phyloP scores from a whole-genome alignment of 2,329 filamentous ascomycete species.

The Aspergillus fischeri region DNA sequence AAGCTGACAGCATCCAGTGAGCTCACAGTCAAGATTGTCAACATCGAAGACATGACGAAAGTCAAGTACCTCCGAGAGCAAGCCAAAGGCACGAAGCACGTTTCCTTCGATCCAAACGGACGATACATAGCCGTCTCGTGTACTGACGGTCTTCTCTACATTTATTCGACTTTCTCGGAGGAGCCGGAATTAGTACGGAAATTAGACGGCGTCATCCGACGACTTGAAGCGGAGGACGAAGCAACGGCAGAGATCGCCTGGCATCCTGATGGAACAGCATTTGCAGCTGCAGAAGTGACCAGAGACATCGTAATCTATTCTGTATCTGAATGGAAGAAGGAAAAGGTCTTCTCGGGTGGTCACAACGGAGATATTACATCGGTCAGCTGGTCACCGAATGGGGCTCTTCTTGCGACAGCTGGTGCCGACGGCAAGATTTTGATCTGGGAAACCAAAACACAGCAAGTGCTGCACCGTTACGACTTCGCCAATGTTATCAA shows the following conservation, averaged over 20 bases:
- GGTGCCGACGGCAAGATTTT: slow-evolving; percentile 47
- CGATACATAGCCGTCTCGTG: slow-evolving; percentile 74
- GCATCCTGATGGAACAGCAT: slow-evolving; percentile 92
- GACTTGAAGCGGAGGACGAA: slow-evolving; percentile 72
- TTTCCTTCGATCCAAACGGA: slow-evolving; percentile 80
- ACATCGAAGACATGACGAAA: slow-evolving; percentile 69
- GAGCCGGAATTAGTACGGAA: slow-evolving; percentile 77
- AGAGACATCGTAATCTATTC: slow-evolving; percentile 83
- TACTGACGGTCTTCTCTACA: slow-evolving; percentile 81
- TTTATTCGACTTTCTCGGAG: slow-evolving; percentile 77
- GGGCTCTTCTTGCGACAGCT: slow-evolving; percentile 70
- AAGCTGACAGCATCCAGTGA: slow-evolving; percentile 53
- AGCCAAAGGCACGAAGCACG: slow-evolving; percentile 79
- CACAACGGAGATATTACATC: slow-evolving; percentile 84
- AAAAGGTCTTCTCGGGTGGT: slow-evolving; percentile 71
- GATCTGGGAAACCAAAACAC: slow-evolving; percentile 87
- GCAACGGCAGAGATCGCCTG: slow-evolving; percentile 71
- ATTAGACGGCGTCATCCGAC: slow-evolving; percentile 79
- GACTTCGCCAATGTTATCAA: slow-evolving; percentile 82
- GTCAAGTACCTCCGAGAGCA: slow-evolving; percentile 80
- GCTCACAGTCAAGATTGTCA: slow-evolving; percentile 83
- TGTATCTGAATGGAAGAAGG: slow-evolving; percentile 83
- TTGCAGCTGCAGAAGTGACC: slow-evolving; percentile 77
- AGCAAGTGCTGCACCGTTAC: slow-evolving; percentile 71
- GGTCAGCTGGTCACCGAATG: slow-evolving; percentile 90